phyloP scores from a whole-genome alignment of 441 rosid genomes.

The Bocquillonia castaneifolia region DNA sequence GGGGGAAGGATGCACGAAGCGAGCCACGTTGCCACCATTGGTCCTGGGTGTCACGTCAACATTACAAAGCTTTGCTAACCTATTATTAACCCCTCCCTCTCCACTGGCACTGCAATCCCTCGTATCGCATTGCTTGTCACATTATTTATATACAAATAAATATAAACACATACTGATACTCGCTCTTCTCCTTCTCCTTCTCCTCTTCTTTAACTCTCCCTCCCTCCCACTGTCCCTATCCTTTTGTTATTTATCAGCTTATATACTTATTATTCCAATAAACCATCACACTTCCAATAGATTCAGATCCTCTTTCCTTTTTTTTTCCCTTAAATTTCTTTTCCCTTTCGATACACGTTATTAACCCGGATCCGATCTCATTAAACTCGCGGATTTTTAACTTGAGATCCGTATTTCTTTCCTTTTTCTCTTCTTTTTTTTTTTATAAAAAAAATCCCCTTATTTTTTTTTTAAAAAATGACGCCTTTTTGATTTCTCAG shows the following conservation, averaged over 20 bases:
- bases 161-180: too few relatives aligned
- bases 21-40: background rate
- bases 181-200: too few relatives aligned
- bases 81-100: background rate
- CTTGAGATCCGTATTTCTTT: constrained; percentile 24
- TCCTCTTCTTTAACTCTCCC: too few relatives aligned
- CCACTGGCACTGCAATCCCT: background rate
- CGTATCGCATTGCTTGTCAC: too few relatives aligned
- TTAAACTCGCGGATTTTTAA: constrained; percentile 14
- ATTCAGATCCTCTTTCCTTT: constrained; percentile 36
- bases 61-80: too few relatives aligned
- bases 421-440: background rate
- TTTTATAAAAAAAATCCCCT: background rate
- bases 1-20: too few relatives aligned
- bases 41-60: background rate
- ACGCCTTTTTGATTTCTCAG: constrained; percentile 6
- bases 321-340: background rate
- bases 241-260: too few relatives aligned
- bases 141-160: too few relatives aligned
- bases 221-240: too few relatives aligned
- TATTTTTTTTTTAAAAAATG: background rate
- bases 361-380: constrained; percentile 26
- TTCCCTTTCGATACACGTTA: constrained; percentile 17
- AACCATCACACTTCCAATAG: constrained; percentile 2
- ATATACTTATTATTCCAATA: too few relatives aligned